These are phyloP conservation scores for Protomyces inundatus DNA, from an alignment of 1,139 yeast genomes.

Conservation along the genomic window DNA sequence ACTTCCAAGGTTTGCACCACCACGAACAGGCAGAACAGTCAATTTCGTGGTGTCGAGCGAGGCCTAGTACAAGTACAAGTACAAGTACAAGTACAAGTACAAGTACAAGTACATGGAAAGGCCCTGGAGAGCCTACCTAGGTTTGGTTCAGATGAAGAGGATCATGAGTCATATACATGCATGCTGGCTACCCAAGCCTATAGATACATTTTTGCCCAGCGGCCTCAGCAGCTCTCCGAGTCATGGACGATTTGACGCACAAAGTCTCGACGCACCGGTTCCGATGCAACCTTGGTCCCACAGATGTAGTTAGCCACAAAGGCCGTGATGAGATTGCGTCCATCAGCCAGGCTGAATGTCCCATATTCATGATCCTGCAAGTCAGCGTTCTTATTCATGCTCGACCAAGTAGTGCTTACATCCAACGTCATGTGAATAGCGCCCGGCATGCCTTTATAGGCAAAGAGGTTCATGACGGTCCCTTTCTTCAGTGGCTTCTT, in stretches of 20 bases:
- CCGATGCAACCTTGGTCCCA: slow-evolving; percentile 16
- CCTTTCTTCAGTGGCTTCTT: slow-evolving; percentile 7
- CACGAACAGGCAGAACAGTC: no score
- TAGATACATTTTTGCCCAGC: no score
- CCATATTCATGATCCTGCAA: slow-evolving; percentile 20
- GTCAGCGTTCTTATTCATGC: not conserved
- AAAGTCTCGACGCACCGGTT: slow-evolving; percentile 10
- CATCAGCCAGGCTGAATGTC: not conserved
- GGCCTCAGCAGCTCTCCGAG: not conserved
- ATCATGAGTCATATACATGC: no score
- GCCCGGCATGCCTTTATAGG: slow-evolving; percentile 3
- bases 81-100: no score
- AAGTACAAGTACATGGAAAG: no score
- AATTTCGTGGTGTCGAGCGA: no score
- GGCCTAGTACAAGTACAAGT: no score
- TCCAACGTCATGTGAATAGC: not conserved
- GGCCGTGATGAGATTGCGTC: not conserved
- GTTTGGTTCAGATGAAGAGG: no score
- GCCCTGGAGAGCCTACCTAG: no score
- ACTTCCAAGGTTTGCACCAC: no score
- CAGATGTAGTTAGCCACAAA: slow-evolving; percentile 14
- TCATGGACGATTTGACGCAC: not conserved
- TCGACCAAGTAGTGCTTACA: not conserved
- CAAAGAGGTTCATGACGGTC: slow-evolving; percentile 9
- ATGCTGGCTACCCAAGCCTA: no score